Base-by-base conservation (phyloP, 768 basidiomycete genomes). In the Lactifluus volemus region DNA sequence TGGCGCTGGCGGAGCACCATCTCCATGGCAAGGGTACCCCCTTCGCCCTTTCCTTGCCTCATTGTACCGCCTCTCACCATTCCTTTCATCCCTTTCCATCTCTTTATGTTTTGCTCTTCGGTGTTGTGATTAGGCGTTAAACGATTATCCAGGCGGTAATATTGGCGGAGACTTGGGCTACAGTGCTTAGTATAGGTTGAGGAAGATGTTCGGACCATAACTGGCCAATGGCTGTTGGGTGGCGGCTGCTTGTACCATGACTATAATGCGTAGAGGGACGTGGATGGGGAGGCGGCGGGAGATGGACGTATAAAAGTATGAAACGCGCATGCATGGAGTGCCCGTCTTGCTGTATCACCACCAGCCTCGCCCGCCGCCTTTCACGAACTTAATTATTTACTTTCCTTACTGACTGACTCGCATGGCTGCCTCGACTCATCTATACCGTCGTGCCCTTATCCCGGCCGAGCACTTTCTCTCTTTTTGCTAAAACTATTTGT, bases 111-210 rank as follows among this genome's bases (percentile, higher is more conserved):
- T 53, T 63, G 52, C 47, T 63, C 52, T 63, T 58, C 48, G 56
- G 42, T 63, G 61, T 63, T 63, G 56, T 52, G 61, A 63, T 58
- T 63, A 58, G 61, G 61, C 39, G 61, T 63, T 63, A 63, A 56
- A 63, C 44, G 61, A 58, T 58, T 58, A 63, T 63, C 52, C 61
- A 36, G 61, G 61, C 44, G 61, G 61, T 62, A 62, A 62, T 62
- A 53, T 58, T 58, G 47, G 61, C 51, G 52, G 61, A 58, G 56
- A 60, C 44, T 62, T 51, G 56, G 61, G 61, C 56, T 58, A 45
- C 61, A 42, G 56, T 48, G 55, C 56, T 25, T 49, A 38, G 61
- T 63, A 49, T 36, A 57, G 51, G 61, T 47, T 63, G 47, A 36
- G 52, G 55, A 47, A 58, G 61, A 53, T 42, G 61, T 49, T 53